phyloP scores from a whole-genome alignment of 371 early-diverging fungal species.

The Apophysomyces ossiformis region DNA sequence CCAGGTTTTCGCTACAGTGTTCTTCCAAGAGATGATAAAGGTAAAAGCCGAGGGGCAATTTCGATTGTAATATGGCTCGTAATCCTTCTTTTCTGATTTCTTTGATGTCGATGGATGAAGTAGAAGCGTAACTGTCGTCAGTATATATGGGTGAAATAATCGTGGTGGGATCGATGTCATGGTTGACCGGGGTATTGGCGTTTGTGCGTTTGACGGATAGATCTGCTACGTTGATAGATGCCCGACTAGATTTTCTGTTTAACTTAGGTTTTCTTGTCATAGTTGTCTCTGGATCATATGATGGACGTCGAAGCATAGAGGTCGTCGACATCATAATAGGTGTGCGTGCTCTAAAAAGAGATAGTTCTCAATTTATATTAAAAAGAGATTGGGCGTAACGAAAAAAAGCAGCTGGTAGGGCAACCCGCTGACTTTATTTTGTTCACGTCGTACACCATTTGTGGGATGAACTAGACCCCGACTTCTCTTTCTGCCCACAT shows the following conservation, averaged over 20 bases:
- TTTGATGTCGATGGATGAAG: not conserved
- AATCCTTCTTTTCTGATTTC: slow-evolving; percentile 7
- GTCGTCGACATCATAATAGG: not conserved
- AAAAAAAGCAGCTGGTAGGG: not conserved
- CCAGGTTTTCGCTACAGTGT: slow-evolving; percentile 11
- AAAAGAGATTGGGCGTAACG: slow-evolving; percentile 4
- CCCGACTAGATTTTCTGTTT: slow-evolving; percentile 6
- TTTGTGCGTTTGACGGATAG: slow-evolving; percentile 1
- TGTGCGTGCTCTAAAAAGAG: not conserved
- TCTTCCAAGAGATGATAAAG: slow-evolving; percentile 9
- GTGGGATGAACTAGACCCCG: slow-evolving; percentile 1
- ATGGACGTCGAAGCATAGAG: slow-evolving; percentile 1
- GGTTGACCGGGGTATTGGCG: not conserved
- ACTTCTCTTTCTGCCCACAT: slow-evolving; percentile 5
- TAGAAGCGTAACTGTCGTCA: not conserved
- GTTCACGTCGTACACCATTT: slow-evolving; percentile 13
- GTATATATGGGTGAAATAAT: not conserved
- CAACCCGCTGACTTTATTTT: slow-evolving; percentile 4
- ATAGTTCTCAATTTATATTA: not conserved
- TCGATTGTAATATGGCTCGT: slow-evolving; percentile 3
- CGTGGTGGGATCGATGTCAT: not conserved
- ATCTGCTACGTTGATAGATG: slow-evolving; percentile 2
- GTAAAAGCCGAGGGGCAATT: slow-evolving; percentile 6
- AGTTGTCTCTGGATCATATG: not conserved
- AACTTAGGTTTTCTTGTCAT: not conserved